A percentile compares a stretch with the other conserved stretches of the same genome.
phyloP scores from a whole-genome alignment of 2,329 filamentous ascomycete genomes.

The Emericellopsis atlantica region DNA sequence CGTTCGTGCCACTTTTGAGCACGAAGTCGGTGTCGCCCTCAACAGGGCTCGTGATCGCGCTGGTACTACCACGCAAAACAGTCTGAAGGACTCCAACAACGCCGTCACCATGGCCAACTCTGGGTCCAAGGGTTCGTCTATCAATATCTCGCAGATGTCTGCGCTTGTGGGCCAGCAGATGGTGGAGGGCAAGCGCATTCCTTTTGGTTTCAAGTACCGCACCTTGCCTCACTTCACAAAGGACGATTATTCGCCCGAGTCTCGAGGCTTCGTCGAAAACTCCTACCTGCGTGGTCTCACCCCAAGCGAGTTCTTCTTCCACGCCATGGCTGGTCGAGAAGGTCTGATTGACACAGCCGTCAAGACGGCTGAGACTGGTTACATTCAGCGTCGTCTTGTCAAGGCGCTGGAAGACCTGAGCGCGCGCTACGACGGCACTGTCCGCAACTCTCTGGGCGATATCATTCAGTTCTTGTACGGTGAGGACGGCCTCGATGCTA shows the following conservation, averaged over 20 bases:
- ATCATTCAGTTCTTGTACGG: conserved; percentile 96
- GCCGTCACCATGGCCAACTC: conserved; percentile 93
- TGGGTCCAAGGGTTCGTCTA: conserved; percentile 95
- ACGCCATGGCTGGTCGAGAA: conserved; percentile 99
- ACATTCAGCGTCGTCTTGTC: conserved; percentile 95
- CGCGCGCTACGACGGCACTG: conserved; percentile 94
- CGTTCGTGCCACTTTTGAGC: conserved; percentile 95
- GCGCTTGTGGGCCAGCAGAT: conserved; percentile 96
- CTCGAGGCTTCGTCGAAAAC: conserved; percentile 96
- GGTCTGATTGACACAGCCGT: conserved; percentile 99
- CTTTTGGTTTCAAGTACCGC: conserved; percentile 97
- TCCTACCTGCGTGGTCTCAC: conserved; percentile 94
- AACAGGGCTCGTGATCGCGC: conserved; percentile 95
- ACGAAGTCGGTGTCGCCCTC: conserved; percentile 84
- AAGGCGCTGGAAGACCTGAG: conserved; percentile 97
- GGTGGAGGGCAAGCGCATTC: conserved; percentile 96
- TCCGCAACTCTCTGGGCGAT: conserved; percentile 92
- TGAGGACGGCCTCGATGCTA: conserved; percentile 90
- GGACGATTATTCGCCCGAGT: conserved; percentile 96
- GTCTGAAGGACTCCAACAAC: conserved; percentile 91
- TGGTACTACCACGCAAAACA: conserved; percentile 82
- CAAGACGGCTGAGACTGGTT: conserved; percentile 98
- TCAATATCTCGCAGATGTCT: conserved; percentile 99
- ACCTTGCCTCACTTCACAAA: conserved; percentile 97
- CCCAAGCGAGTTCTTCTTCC: conserved; percentile 96